Evolutionary conservation across 305 asterid species (phyloP).

Genomic region (Fraxinus angustifolia): DNA sequence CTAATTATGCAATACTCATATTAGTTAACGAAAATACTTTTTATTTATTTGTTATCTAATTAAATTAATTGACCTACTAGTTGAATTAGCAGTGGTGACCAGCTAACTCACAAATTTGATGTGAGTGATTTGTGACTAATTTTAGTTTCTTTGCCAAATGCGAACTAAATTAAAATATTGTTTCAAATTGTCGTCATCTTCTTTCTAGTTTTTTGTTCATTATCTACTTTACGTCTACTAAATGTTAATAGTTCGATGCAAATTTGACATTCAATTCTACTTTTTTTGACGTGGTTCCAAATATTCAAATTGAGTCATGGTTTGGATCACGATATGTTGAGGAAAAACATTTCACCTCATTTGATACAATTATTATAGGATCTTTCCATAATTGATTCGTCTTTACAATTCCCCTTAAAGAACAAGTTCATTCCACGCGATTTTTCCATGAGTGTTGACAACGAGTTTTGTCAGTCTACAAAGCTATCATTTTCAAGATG

Average conservation of each 20-base stretch:
- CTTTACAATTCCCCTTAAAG: slow-evolving; percentile 69
- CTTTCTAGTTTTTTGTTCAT: neutral
- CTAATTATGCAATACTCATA: neutral
- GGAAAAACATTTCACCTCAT: neutral
- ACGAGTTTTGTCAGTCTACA: slow-evolving; percentile 31
- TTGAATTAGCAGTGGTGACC: no score
- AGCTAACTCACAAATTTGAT: no score
- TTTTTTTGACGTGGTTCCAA: neutral
- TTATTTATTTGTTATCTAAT: neutral
- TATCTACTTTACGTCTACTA: neutral
- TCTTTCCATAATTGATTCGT: slow-evolving; percentile 59
- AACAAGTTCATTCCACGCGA: slow-evolving; percentile 83
- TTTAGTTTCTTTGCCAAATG: neutral
- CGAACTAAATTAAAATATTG: no score
- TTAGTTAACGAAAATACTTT: neutral
- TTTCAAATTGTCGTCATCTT: no score
- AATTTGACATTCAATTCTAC: neutral
- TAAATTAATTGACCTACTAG: no score
- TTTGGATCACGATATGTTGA: neutral
- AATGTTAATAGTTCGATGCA: neutral
- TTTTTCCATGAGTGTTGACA: slow-evolving; percentile 63
- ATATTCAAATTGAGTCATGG: no score
- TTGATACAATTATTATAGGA: slow-evolving; percentile 30
- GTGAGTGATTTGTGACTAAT: neutral
- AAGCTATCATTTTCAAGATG: slow-evolving; percentile 59